These are phyloP conservation scores for Xylaria sp. DNA, from an alignment of 2,329 filamentous ascomycete genomes.

Conservation along the genomic window DNA sequence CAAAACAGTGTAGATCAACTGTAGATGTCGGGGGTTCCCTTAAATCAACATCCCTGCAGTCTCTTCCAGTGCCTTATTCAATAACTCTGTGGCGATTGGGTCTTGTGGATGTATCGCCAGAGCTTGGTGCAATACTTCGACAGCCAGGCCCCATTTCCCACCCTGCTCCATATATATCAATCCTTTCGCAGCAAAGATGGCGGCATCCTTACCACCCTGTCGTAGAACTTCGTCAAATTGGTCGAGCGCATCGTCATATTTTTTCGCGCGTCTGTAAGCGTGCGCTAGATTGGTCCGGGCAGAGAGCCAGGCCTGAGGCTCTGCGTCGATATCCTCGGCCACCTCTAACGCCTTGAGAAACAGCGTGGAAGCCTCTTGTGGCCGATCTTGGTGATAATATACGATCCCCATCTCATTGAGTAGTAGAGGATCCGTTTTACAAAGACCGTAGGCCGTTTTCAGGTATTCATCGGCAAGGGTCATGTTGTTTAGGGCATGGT, in stretches of 20 bases:
- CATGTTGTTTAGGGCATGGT: slow-evolving; percentile 95
- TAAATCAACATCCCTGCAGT: slow-evolving; percentile 50
- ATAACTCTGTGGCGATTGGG: slow-evolving; percentile 77
- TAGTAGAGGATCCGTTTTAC: slow-evolving; percentile 83
- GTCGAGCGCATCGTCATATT: slow-evolving; percentile 72
- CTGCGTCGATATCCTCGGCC: slow-evolving; percentile 80
- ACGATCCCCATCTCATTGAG: slow-evolving; percentile 96
- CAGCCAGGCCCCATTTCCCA: slow-evolving; percentile 73
- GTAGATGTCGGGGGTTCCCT: not conserved
- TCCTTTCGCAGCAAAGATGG: slow-evolving; percentile 82
- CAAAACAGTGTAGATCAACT: not conserved
- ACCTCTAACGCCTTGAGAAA: slow-evolving; percentile 80
- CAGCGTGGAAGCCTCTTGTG: slow-evolving; percentile 75
- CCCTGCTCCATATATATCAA: slow-evolving; percentile 80
- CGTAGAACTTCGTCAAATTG: slow-evolving; percentile 89
- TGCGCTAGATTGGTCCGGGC: slow-evolving; percentile 90
- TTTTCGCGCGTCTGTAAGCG: slow-evolving; percentile 75
- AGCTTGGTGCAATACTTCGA: slow-evolving; percentile 83
- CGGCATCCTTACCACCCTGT: slow-evolving; percentile 78
- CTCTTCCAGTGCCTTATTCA: slow-evolving; percentile 73
- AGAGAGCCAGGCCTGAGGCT: slow-evolving; percentile 80
- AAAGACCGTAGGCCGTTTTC: slow-evolving; percentile 83
- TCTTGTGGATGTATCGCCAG: slow-evolving; percentile 80
- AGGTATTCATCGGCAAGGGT: slow-evolving; percentile 92
- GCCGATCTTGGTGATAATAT: slow-evolving; percentile 87